phyloP scores from a whole-genome alignment of 2,329 filamentous ascomycete genomes.

The Exophiala spinifera region DNA sequence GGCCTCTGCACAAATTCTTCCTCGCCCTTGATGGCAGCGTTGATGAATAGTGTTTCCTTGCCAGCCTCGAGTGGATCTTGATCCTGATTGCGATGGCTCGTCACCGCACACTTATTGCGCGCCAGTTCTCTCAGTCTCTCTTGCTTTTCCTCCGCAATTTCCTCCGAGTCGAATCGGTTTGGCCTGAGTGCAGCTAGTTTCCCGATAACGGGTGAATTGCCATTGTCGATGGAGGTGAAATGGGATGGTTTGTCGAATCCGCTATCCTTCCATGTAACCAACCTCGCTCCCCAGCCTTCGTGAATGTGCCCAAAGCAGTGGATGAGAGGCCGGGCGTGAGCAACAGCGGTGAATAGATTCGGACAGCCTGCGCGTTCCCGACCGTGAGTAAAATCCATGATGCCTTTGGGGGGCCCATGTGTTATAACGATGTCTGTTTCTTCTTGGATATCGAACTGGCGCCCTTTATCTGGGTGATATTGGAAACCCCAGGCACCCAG shows the following conservation, averaged over 20 bases:
- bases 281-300: constrained; percentile 56
- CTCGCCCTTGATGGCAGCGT: constrained; percentile 54
- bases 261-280: constrained; percentile 51
- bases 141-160: constrained; percentile 1
- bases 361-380: constrained; percentile 34
- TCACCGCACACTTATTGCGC: constrained; percentile 33
- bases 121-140: constrained; percentile 10
- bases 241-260: constrained; percentile 40
- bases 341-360: constrained; percentile 33
- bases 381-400: constrained; percentile 46
- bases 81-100: constrained; percentile 43
- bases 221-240: constrained; percentile 48
- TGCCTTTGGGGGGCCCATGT: constrained; percentile 53
- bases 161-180: constrained; percentile 9
- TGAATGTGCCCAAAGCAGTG: constrained; percentile 43
- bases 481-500: constrained; percentile 51
- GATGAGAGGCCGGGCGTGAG: constrained; percentile 34
- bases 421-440: constrained; percentile 52
- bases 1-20: constrained; percentile 47
- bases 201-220: constrained; percentile 38
- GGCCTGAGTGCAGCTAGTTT: constrained; percentile 25
- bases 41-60: constrained; percentile 58
- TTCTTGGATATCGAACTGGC: constrained; percentile 36
- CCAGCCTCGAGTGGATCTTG: constrained; percentile 36
- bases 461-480: constrained; percentile 40